Conservation (phyloP, 305 asterid genomes). For the Nicotiana rustica region DNA sequence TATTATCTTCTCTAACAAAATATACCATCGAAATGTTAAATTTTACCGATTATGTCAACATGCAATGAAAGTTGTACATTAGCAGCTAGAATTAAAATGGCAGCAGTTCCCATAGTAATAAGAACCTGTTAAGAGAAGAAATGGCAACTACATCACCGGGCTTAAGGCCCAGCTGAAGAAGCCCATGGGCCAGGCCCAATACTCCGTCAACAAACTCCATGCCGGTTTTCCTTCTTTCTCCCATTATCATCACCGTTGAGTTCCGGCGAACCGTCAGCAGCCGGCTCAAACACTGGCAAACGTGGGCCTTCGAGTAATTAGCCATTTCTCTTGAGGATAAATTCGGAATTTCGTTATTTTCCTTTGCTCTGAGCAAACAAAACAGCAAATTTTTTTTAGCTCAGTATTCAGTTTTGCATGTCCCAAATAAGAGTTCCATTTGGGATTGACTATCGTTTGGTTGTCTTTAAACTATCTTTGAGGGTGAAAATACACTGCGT, state of each 20-base stretch:
- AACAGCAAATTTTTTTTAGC: not conserved
- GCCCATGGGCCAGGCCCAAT: slow-evolving; percentile 61
- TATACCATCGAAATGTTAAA: not conserved
- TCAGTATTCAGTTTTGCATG: not conserved
- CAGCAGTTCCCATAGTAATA: not conserved
- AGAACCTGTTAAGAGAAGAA: slow-evolving; percentile 92
- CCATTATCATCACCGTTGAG: slow-evolving; percentile 61
- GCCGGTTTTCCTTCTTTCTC: slow-evolving; percentile 66
- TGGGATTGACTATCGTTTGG: not conserved
- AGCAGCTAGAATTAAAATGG: not conserved
- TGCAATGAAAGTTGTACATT: not conserved
- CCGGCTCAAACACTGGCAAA: slow-evolving; percentile 88
- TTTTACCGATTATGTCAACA: not conserved
- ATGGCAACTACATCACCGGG: slow-evolving; percentile 89
- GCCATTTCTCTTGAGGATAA: slow-evolving; percentile 48
- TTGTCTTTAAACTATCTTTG: not conserved
- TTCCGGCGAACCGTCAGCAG: slow-evolving; percentile 62
- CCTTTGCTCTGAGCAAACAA: not conserved
- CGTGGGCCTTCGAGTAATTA: slow-evolving; percentile 69
- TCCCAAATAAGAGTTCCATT: not conserved
- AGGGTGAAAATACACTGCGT: not conserved
- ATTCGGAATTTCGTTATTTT: slow-evolving; percentile 24
- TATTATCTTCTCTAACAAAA: not conserved
- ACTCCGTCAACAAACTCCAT: slow-evolving; percentile 77
- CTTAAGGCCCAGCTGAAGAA: slow-evolving; percentile 66